Base-by-base conservation (phyloP, 1,139 yeast genomes). In the Geotrichum restrictum region DNA sequence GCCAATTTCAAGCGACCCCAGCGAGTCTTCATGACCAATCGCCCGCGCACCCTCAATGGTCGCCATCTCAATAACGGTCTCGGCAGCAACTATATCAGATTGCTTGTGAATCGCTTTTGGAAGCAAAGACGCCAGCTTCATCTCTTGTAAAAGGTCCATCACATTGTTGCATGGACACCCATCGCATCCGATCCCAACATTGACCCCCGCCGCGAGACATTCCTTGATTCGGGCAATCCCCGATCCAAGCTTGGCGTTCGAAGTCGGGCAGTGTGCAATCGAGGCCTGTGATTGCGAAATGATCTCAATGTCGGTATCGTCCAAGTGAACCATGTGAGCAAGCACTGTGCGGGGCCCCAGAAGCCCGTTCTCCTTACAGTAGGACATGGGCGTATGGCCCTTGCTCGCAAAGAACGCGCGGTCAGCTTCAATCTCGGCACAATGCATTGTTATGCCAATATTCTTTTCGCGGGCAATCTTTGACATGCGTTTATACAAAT, bases 191-290 rank as follows among this genome's bases (percentile, higher is more conserved):
- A 65, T 54, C 3, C 69, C 69, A 19, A 65, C 67, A 31, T 62
- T 61, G 22, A 61, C 51, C 34, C 56, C 58, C 21, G 57, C 56
- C 21, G 64, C 67, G 21, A 63, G 48, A 50, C 61, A 58, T 59
- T 65, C 66, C 52, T 63, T 59, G 21, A 64, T 64, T 16, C 63
- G 53, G 18, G 63, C 63, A 45, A 64, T 62, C 8, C 69, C 69
- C 24, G 65, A 62, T 1, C 65, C 66, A 6, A 65, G 53, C 49
- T 65, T 64, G 32, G 67, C 64, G 51, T 65, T 65, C n/a, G 69
- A 65, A 5, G 69, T 64, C 2, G 69, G 69, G 54, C 68, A 64
- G 47, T 65, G 69, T 1, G 66, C 64, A 24, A 65, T 60, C 6
- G 66, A 60, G 18, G 65, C 62, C 22, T 63, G 60, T 14, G 66